A percentile compares a stretch with the other conserved stretches of the same genome.
Conservation (phyloP, 106 monocot species). For the Triglochin maritima region DNA sequence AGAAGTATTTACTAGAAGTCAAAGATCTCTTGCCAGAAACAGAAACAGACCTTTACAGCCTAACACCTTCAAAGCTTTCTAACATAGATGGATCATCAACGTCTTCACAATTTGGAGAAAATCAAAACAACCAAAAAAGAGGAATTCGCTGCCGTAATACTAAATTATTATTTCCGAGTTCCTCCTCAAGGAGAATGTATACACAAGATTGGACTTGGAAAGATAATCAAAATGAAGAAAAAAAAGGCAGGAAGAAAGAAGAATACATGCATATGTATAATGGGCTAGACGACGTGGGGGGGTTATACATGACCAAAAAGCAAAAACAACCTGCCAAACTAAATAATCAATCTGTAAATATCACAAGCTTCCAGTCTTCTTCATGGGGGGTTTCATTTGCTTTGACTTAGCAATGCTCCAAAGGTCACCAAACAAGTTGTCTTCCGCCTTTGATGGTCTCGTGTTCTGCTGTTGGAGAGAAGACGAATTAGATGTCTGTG, state of each 20-base stretch:
- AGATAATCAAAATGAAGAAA: not conserved
- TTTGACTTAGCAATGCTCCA: conserved; percentile 33
- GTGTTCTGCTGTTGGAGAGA: conserved; percentile 25
- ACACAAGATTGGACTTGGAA: not conserved
- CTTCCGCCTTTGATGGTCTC: conserved; percentile 35
- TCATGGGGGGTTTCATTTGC: conserved; percentile 14
- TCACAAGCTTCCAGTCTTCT: conserved; percentile 15
- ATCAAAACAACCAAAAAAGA: too few species aligned
- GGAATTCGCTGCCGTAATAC: too few species aligned
- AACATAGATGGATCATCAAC: too few species aligned
- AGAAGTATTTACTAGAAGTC: too few species aligned
- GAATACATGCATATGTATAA: not conserved
- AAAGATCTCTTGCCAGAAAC: too few species aligned
- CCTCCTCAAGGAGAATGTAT: conserved; percentile 3
- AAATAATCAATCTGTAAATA: not conserved
- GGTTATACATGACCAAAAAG: not conserved
- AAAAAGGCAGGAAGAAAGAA: not conserved
- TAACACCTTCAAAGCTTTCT: too few species aligned
- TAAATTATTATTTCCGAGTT: not conserved
- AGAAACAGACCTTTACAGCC: too few species aligned
- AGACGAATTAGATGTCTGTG: conserved; percentile 20
- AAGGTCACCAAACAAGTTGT: conserved; percentile 40
- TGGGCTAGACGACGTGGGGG: not conserved
- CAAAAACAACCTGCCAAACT: not conserved
- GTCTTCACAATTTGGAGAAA: too few species aligned